Percentiles rank a stretch among this genome's conserved stretches.
These are phyloP conservation scores for Aspergillus fischeri DNA, from an alignment of 2,329 filamentous ascomycete genomes.

Conservation along the genomic window DNA sequence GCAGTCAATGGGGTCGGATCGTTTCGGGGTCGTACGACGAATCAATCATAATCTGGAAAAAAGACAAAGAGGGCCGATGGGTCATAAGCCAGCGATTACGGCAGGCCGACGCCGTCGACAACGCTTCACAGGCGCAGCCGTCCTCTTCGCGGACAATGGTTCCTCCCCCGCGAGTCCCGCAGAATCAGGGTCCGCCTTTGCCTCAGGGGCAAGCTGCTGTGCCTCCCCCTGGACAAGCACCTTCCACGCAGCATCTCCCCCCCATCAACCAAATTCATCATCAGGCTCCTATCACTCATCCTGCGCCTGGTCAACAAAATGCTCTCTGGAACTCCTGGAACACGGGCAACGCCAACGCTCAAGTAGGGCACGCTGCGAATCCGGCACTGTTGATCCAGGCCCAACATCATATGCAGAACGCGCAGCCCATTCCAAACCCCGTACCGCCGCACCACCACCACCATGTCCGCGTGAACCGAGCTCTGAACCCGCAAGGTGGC, in stretches of 20 bases:
- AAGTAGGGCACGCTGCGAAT: neutral
- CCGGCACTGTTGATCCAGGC: neutral
- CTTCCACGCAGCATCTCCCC: neutral
- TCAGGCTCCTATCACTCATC: neutral
- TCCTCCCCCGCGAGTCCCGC: constrained; percentile 1
- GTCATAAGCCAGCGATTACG: constrained; percentile 68
- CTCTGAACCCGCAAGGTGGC: constrained; percentile 26
- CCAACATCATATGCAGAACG: neutral
- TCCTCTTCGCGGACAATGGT: neutral
- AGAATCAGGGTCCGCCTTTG: constrained; percentile 9
- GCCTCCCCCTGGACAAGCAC: neutral
- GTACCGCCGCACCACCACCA: neutral
- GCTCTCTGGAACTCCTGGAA: neutral
- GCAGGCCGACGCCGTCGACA: constrained; percentile 53
- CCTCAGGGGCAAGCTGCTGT: constrained; percentile 8
- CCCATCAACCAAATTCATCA: neutral
- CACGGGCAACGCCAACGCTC: neutral
- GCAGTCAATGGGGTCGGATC: constrained; percentile 86
- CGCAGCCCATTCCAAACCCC: neutral
- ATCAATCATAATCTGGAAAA: constrained; percentile 90
- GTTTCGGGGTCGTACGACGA: constrained; percentile 97
- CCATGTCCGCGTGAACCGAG: constrained; percentile 13
- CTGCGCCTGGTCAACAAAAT: neutral
- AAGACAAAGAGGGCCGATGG: constrained; percentile 81
- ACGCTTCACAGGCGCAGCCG: constrained; percentile 22